These are phyloP conservation scores for Stenogyne calaminthoides DNA, from an alignment of 305 asterid species.

Conservation along the genomic window DNA sequence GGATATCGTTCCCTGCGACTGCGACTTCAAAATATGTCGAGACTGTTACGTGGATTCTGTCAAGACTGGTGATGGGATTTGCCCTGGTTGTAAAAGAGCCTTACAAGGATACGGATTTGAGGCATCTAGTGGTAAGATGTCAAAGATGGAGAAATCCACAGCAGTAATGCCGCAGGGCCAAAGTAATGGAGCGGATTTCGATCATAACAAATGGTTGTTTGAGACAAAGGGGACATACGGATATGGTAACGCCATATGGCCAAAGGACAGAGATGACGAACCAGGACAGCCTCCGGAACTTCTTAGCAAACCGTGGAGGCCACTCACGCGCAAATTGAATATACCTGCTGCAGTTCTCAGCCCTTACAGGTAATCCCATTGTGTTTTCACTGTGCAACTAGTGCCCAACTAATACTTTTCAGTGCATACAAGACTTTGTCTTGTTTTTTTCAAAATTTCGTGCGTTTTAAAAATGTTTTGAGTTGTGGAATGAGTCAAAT, in stretches of 20 bases:
- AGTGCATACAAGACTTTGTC: background rate
- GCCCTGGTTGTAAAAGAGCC: conserved; percentile 91
- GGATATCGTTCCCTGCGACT: conserved; percentile 82
- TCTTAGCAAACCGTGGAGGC: conserved; percentile 85
- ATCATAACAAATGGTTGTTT: conserved; percentile 77
- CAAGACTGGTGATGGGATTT: conserved; percentile 69
- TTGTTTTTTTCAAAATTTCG: background rate
- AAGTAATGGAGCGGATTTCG: conserved; percentile 67
- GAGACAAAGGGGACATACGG: conserved; percentile 92
- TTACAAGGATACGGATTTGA: conserved; percentile 60
- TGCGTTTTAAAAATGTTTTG: background rate
- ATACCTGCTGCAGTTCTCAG: conserved; percentile 80
- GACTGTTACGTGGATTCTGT: conserved; percentile 76
- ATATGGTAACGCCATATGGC: conserved; percentile 92
- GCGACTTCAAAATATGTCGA: conserved; percentile 82
- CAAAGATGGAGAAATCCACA: conserved; percentile 69
- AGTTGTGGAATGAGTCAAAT: background rate
- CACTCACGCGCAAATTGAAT: conserved; percentile 82
- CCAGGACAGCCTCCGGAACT: conserved; percentile 61
- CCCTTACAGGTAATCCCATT: conserved; percentile 62
- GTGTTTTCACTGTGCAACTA: no score
- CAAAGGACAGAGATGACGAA: conserved; percentile 53
- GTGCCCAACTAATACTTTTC: no score
- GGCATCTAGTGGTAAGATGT: conserved; percentile 56
- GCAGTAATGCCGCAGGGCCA: conserved; percentile 31